Conservation (phyloP, 2,329 filamentous ascomycete genomes). For the Chaetothyriales sp. region DNA sequence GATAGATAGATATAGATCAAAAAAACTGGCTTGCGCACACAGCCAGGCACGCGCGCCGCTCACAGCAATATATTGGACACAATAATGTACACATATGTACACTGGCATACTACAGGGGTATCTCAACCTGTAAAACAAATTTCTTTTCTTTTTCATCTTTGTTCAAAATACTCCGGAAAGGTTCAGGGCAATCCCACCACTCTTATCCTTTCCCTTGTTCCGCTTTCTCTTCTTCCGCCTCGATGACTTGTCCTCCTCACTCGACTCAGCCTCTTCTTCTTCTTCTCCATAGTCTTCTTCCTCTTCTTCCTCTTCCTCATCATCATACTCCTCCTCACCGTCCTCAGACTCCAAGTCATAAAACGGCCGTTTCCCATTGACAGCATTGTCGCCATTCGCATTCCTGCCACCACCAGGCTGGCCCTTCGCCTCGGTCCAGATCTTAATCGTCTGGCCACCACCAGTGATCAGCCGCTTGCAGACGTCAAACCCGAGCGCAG, state of each 20-base stretch:
- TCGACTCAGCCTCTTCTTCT: slow-evolving; percentile 27
- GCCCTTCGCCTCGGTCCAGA: slow-evolving; percentile 63
- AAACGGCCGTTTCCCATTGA: slow-evolving; percentile 20
- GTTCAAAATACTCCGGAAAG: slow-evolving; percentile 5
- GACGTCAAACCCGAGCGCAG: slow-evolving; percentile 69
- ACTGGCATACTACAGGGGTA: neutral
- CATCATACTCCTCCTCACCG: slow-evolving; percentile 34
- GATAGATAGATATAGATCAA: too few species aligned
- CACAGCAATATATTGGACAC: too few species aligned
- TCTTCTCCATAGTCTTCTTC: slow-evolving; percentile 34
- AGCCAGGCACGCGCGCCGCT: too few species aligned
- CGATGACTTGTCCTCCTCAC: slow-evolving; percentile 31
- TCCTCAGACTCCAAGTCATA: slow-evolving; percentile 24
- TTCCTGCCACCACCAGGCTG: slow-evolving; percentile 27
- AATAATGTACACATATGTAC: too few species aligned
- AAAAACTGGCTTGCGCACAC: too few species aligned
- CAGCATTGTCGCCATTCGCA: too few species aligned
- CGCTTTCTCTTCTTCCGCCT: slow-evolving; percentile 33
- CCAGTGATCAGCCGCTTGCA: slow-evolving; percentile 77
- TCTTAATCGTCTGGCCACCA: slow-evolving; percentile 70
- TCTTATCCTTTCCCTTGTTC: slow-evolving; percentile 28
- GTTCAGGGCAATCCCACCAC: slow-evolving; percentile 15
- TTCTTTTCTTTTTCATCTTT: neutral
- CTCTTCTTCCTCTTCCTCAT: slow-evolving; percentile 30
- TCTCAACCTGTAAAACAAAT: neutral